Conservation (phyloP, 2,329 filamentous ascomycete genomes). For the Botryotinia calthae region DNA sequence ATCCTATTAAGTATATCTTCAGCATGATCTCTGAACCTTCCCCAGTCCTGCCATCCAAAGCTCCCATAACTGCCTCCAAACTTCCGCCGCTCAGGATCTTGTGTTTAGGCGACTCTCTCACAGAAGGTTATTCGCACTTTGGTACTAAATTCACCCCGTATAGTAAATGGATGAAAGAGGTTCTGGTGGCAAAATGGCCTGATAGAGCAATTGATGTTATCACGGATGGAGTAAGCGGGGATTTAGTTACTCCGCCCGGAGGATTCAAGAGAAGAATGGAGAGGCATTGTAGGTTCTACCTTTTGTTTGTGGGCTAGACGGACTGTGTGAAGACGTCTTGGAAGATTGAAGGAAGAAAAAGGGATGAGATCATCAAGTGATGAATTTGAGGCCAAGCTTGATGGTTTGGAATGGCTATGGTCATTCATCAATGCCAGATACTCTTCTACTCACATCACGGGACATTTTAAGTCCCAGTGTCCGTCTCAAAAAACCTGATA, state of each 20-base stretch:
- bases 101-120: slow-evolving; percentile 44
- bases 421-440: background rate
- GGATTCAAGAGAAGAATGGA: slow-evolving; percentile 27
- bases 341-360: background rate
- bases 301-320: background rate
- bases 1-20: too few species aligned
- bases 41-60: background rate
- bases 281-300: slow-evolving; percentile 21
- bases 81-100: slow-evolving; percentile 31
- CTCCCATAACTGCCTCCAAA: background rate
- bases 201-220: slow-evolving; percentile 26
- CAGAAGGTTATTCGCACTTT: slow-evolving; percentile 51
- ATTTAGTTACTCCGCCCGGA: slow-evolving; percentile 23
- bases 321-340: background rate
- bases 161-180: slow-evolving; percentile 46
- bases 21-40: background rate
- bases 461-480: background rate
- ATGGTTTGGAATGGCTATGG: too few species aligned
- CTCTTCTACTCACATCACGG: background rate
- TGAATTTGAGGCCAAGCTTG: background rate
- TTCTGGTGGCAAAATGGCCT: slow-evolving; percentile 47
- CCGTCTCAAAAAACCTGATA: too few species aligned
- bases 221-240: slow-evolving; percentile 30
- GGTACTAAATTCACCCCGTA: slow-evolving; percentile 54
- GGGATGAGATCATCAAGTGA: background rate